A percentile compares a stretch with the other conserved stretches of the same genome.
phyloP scores from a whole-genome alignment of 148 eudicot genomes.

The Spergularia marina region DNA sequence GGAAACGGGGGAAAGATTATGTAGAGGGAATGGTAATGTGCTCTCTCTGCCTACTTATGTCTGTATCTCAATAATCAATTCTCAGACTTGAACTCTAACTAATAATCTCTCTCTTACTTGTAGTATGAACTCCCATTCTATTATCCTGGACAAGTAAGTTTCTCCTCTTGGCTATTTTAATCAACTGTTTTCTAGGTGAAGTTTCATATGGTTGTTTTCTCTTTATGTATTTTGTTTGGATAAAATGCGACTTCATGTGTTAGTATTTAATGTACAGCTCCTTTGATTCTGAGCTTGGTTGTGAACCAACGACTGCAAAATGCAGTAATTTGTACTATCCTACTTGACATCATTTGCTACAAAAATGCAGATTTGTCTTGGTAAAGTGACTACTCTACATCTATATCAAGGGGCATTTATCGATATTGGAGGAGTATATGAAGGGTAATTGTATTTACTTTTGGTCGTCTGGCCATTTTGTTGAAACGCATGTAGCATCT shows the following conservation, averaged over 20 bases:
- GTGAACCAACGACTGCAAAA: neutral
- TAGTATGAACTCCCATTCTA: conserved; percentile 99
- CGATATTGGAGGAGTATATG: conserved; percentile 98
- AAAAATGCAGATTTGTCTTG: conserved; percentile 72
- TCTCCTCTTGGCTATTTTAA: neutral
- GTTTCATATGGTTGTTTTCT: neutral
- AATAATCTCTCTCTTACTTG: conserved; percentile 31
- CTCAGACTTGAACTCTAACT: conserved; percentile 17
- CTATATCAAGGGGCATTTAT: conserved; percentile 99
- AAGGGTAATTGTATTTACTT: conserved; percentile 53
- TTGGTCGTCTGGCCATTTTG: neutral
- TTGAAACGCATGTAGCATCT: conserved; percentile 5
- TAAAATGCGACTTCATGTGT: neutral
- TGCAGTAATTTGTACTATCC: neutral
- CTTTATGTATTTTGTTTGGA: neutral
- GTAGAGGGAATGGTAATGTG: conserved; percentile 87
- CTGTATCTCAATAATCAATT: neutral
- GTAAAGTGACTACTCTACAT: conserved; percentile 86
- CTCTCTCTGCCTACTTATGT: conserved; percentile 1
- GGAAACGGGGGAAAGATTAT: conserved; percentile 97
- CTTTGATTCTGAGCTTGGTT: neutral
- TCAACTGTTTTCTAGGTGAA: neutral
- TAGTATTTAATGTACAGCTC: neutral
- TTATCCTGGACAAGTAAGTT: conserved; percentile 97
- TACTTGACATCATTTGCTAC: neutral